These are phyloP conservation scores for Hypoxylon sp. DNA, from an alignment of 2,329 filamentous ascomycete genomes.

Conservation along the genomic window DNA sequence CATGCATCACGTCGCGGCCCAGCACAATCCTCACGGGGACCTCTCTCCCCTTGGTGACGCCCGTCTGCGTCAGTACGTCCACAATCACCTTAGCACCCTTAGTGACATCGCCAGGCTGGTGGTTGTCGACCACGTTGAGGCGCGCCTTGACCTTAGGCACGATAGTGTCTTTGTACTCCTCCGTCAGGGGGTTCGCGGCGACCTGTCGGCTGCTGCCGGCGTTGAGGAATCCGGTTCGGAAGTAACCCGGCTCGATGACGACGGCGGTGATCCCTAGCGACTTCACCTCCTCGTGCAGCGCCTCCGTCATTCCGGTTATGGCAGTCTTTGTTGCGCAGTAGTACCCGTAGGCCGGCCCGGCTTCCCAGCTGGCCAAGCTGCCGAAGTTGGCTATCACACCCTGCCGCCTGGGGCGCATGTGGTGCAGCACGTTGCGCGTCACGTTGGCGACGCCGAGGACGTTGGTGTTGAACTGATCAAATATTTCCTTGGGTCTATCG, in stretches of 20 bases:
- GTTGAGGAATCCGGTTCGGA: slow-evolving; percentile 64
- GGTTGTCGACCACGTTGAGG: slow-evolving; percentile 56
- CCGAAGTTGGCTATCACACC: slow-evolving; percentile 59
- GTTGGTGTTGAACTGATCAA: slow-evolving; percentile 55
- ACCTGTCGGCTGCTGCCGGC: slow-evolving; percentile 48
- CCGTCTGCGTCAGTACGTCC: slow-evolving; percentile 66
- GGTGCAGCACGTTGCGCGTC: slow-evolving; percentile 54
- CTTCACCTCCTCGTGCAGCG: slow-evolving; percentile 52
- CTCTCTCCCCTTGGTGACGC: slow-evolving; percentile 60
- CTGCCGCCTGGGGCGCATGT: slow-evolving; percentile 51
- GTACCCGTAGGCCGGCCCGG: slow-evolving; percentile 48
- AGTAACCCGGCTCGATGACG: slow-evolving; percentile 65
- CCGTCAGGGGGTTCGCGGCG: slow-evolving; percentile 49
- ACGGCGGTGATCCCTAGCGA: slow-evolving; percentile 57
- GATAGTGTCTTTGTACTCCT: slow-evolving; percentile 48
- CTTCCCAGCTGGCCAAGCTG: slow-evolving; percentile 55
- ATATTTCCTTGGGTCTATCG: slow-evolving; percentile 45
- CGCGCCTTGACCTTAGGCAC: slow-evolving; percentile 49
- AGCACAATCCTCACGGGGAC: slow-evolving; percentile 67
- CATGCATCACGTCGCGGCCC: slow-evolving; percentile 62
- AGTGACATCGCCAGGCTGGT: slow-evolving; percentile 66
- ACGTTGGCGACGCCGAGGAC: slow-evolving; percentile 57
- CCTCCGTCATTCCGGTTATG: slow-evolving; percentile 55
- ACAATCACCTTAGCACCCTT: slow-evolving; percentile 66
- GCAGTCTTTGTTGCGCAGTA: slow-evolving; percentile 59